These are phyloP conservation scores for Verticillium tricorpus DNA, from an alignment of 2,329 filamentous ascomycete genomes.

Conservation along the genomic window DNA sequence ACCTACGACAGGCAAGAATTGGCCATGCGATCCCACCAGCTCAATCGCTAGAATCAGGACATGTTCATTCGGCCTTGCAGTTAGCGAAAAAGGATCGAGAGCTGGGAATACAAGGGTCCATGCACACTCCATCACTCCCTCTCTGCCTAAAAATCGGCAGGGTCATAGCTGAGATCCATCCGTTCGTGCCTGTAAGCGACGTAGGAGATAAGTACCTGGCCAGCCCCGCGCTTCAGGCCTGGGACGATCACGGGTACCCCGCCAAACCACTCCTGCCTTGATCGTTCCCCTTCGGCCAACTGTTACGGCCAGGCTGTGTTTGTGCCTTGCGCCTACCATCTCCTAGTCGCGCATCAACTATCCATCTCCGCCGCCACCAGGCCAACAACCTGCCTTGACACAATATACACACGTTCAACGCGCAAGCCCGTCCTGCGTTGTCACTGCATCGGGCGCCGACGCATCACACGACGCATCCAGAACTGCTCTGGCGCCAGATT, in stretches of 20 bases:
- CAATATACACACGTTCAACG: neutral
- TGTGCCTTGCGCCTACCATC: neutral
- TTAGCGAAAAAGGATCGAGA: neutral
- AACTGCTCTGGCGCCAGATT: neutral
- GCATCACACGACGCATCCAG: neutral
- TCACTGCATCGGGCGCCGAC: neutral
- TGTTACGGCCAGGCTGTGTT: neutral
- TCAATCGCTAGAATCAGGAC: neutral
- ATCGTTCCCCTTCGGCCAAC: neutral
- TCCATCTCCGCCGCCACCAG: neutral
- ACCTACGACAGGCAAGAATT: neutral
- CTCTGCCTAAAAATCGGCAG: too few relatives aligned
- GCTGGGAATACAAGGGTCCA: neutral
- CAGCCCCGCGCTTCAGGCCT: neutral
- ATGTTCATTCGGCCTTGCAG: neutral
- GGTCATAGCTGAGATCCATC: neutral
- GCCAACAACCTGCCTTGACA: neutral
- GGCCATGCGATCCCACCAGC: neutral
- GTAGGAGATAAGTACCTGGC: neutral
- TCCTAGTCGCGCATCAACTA: neutral
- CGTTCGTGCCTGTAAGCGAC: neutral
- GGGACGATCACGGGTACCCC: neutral
- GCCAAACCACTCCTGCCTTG: neutral
- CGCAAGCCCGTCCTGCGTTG: neutral
- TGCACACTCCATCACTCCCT: too few relatives aligned